Evolutionary conservation across 1,284 basidiomycete species (phyloP).

Genomic region (Melampsora larici-populina): DNA sequence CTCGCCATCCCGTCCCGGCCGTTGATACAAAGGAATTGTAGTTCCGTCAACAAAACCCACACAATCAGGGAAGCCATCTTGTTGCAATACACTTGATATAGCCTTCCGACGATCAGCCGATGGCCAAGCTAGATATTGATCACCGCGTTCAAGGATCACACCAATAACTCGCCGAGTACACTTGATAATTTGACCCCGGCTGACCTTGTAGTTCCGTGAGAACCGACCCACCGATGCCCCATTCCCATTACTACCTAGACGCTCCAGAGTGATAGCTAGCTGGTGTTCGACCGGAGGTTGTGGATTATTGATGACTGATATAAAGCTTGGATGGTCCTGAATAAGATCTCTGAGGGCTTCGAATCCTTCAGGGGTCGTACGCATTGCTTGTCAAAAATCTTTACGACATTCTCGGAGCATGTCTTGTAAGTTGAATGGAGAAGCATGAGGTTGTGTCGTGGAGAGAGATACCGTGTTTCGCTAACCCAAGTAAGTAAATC

Average conservation of each 20-base stretch:
- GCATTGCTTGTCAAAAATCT: constrained; percentile 7
- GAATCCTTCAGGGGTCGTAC: constrained; percentile 9
- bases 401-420: too few species aligned
- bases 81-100: neutral
- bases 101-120: neutral
- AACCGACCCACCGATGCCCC: too few species aligned
- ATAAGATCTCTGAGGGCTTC: neutral
- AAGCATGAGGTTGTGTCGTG: neutral
- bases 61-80: neutral
- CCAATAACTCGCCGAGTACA: neutral
- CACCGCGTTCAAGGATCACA: neutral
- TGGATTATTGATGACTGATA: neutral
- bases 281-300: constrained; percentile 5
- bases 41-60: too few species aligned
- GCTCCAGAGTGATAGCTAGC: too few species aligned
- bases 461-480: neutral
- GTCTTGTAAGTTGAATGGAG: neutral
- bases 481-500: neutral
- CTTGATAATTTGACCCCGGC: too few species aligned
- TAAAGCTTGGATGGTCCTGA: neutral
- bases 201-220: too few species aligned
- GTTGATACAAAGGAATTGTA: too few species aligned
- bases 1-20: too few species aligned
- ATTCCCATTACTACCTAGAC: too few species aligned
- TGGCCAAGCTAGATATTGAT: constrained; percentile 6